Percentiles rank a stretch among this genome's conserved stretches.
Evolutionary conservation across 345 rosid species (phyloP).

Genomic region (Populus pruinosa): DNA sequence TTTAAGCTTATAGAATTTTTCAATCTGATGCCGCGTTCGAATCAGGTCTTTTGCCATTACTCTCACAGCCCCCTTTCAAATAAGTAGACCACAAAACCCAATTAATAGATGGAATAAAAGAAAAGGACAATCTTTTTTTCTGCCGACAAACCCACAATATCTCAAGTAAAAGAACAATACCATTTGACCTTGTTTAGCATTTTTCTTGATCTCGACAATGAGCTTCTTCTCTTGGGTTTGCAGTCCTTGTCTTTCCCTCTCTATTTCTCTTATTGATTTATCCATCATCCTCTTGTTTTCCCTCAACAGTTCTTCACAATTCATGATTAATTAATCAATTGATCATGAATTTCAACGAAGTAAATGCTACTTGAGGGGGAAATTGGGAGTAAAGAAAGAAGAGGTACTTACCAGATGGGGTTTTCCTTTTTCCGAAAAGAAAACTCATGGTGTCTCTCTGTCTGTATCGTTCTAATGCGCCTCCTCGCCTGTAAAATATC

Average conservation of each 20-base stretch:
- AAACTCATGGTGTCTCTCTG: conserved; percentile 50
- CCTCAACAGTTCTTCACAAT: conserved; percentile 64
- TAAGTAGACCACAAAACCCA: too few species aligned
- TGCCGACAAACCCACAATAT: background rate
- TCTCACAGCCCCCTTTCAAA: conserved; percentile 79
- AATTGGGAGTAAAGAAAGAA: background rate
- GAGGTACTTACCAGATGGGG: conserved; percentile 52
- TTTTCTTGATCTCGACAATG: conserved; percentile 81
- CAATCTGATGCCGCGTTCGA: conserved; percentile 89
- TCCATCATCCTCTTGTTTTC: conserved; percentile 96
- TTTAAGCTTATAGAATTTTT: conserved; percentile 86
- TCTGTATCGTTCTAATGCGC: too few species aligned
- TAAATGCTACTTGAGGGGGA: background rate
- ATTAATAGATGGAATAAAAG: conserved; percentile 7
- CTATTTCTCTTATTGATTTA: conserved; percentile 89
- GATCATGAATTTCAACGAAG: background rate
- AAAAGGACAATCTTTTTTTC: background rate
- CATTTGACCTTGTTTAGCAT: conserved; percentile 98
- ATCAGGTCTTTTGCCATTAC: conserved; percentile 99
- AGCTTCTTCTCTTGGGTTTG: conserved; percentile 92
- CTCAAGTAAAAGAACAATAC: conserved; percentile 21
- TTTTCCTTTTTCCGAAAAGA: conserved; percentile 69
- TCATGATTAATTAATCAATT: background rate
- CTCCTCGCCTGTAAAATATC: too few species aligned
- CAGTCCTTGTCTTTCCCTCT: conserved; percentile 91